Conservation (phyloP, 202 grass and related monocot genomes). For the Eragrostis tef region DNA sequence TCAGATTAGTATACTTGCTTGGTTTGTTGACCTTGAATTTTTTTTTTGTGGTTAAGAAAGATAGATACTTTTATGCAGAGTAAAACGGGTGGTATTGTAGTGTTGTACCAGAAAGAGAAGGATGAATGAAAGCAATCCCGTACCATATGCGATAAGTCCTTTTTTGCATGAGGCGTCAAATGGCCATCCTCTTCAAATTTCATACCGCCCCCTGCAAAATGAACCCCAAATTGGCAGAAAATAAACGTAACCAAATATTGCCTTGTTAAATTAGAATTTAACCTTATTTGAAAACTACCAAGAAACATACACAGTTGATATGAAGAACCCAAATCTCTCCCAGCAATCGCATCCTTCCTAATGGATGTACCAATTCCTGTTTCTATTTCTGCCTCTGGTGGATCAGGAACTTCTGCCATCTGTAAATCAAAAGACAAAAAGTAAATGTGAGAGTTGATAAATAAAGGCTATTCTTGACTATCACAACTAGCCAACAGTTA, state of each 20-base stretch:
- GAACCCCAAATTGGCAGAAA: not conserved
- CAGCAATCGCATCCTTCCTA: not conserved
- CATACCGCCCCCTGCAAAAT: constrained; percentile 31
- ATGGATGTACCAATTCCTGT: not conserved
- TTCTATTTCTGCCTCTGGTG: constrained; percentile 20
- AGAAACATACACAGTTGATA: constrained; percentile 16
- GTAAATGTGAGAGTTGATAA: not conserved
- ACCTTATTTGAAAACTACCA: not conserved
- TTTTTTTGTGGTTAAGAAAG: not conserved
- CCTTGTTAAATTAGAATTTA: constrained; percentile 22
- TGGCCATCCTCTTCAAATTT: not conserved
- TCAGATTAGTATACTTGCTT: not conserved
- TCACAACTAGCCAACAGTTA: too few species aligned
- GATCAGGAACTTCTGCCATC: constrained; percentile 41
- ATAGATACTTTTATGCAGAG: not conserved
- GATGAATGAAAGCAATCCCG: constrained; percentile 13
- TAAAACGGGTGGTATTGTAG: not conserved
- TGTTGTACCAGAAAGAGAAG: not conserved
- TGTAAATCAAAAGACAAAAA: constrained; percentile 16
- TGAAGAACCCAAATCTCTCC: not conserved
- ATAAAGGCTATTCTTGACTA: constrained; percentile 11
- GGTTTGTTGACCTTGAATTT: too few species aligned
- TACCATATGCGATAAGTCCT: constrained; percentile 32
- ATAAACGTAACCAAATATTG: not conserved
- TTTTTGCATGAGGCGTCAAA: constrained; percentile 24